A percentile compares a stretch with the other conserved stretches of the same genome.
Conservation (phyloP, 805 yeast species). For the Starmerella cellae region DNA sequence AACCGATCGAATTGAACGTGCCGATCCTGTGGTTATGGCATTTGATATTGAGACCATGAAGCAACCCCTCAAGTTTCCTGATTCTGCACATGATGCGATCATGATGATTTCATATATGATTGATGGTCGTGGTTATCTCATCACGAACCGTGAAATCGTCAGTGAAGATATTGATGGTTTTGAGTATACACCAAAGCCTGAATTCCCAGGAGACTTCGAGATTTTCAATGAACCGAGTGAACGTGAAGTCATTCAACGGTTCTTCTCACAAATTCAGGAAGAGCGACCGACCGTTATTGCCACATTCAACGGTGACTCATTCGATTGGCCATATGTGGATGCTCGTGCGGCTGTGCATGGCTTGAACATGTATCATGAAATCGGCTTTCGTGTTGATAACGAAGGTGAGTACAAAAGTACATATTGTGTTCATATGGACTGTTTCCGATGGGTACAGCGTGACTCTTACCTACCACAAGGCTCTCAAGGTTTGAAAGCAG, state of each 20-base stretch:
- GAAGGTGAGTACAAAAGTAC: constrained; percentile 88
- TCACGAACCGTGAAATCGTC: constrained; percentile 87
- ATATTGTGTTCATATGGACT: constrained; percentile 93
- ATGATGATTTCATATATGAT: constrained; percentile 99
- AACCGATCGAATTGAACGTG: constrained; percentile 72
- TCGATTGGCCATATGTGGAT: constrained; percentile 98
- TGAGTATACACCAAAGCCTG: constrained; percentile 95
- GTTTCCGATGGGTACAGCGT: constrained; percentile 94
- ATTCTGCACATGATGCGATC: constrained; percentile 72
- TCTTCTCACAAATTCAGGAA: constrained; percentile 84
- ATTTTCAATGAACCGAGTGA: constrained; percentile 86
- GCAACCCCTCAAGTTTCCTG: constrained; percentile 92
- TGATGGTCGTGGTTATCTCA: constrained; percentile 89
- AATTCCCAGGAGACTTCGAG: constrained; percentile 78
- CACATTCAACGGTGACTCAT: constrained; percentile 95
- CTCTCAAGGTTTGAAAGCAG: constrained; percentile 95
- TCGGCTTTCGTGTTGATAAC: constrained; percentile 87
- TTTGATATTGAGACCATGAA: constrained; percentile 97
- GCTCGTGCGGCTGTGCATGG: constrained; percentile 75
- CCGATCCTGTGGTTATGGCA: constrained; percentile 93
- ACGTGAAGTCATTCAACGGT: constrained; percentile 53
- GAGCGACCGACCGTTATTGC: constrained; percentile 92
- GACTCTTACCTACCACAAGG: constrained; percentile 97
- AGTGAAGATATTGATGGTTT: constrained; percentile 92
- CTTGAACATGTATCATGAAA: constrained; percentile 76